Conservation (phyloP, 1,284 basidiomycete species). For the Cutaneotrichosporon sp. region DNA sequence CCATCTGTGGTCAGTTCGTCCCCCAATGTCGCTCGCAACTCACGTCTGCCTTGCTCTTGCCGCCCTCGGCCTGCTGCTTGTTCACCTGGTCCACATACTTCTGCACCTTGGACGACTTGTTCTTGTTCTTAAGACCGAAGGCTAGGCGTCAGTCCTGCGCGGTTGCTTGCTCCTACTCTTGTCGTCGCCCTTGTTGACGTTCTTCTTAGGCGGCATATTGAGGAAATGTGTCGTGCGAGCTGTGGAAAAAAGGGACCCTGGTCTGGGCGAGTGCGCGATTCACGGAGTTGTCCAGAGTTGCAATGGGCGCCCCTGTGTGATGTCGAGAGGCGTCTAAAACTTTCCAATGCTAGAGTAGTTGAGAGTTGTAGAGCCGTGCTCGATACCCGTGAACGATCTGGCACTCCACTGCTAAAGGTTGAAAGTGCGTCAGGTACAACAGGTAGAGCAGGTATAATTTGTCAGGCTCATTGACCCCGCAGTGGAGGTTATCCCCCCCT, state of each 20-base stretch:
- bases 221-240: conserved; percentile 9
- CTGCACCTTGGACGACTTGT: conserved; percentile 90
- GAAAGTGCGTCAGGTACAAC: neutral
- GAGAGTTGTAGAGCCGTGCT: neutral
- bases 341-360: neutral
- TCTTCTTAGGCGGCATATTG: conserved; percentile 49
- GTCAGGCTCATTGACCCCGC: neutral
- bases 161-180: conserved; percentile 27
- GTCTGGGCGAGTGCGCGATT: neutral
- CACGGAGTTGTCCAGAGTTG: neutral
- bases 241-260: neutral
- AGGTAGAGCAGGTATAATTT: neutral
- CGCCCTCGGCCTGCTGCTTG: conserved; percentile 64
- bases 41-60: conserved; percentile 70
- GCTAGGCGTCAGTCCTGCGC: conserved; percentile 35
- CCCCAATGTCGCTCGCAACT: conserved; percentile 24
- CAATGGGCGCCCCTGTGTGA: neutral
- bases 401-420: conserved; percentile 1
- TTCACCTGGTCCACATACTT: conserved; percentile 76
- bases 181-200: conserved; percentile 38
- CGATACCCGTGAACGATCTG: neutral
- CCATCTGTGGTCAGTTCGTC: conserved; percentile 54
- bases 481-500: neutral
- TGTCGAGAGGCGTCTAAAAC: neutral
- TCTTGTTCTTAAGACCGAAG: conserved; percentile 96